phyloP scores from a whole-genome alignment of 352 stramenopile genomes.

The Phytophthora constricta region DNA sequence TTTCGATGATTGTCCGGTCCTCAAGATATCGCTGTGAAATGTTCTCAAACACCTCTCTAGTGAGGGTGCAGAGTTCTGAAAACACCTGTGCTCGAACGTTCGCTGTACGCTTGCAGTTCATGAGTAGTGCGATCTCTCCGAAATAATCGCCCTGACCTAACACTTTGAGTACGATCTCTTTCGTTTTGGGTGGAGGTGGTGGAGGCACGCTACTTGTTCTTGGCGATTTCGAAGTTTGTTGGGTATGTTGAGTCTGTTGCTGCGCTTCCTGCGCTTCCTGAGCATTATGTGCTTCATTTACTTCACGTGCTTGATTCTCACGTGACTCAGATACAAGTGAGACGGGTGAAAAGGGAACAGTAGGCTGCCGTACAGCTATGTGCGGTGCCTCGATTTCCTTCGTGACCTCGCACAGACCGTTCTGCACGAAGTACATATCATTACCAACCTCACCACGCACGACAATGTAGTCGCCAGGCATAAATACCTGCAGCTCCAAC shows the following conservation, averaged over 20 bases:
- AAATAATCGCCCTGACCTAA: conserved; percentile 84
- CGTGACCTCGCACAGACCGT: conserved; percentile 78
- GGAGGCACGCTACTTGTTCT: conserved; percentile 22
- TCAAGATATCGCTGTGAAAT: conserved; percentile 81
- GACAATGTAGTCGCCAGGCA: conserved; percentile 87
- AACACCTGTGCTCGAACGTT: conserved; percentile 79
- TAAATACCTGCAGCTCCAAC: conserved; percentile 83
- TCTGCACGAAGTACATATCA: conserved; percentile 92
- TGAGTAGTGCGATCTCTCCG: conserved; percentile 79
- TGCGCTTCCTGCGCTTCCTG: conserved; percentile 9
- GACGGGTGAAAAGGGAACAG: background rate
- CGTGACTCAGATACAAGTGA: background rate
- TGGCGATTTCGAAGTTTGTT: conserved; percentile 2
- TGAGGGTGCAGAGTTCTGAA: conserved; percentile 79
- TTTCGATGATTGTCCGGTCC: conserved; percentile 81
- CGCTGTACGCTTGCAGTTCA: conserved; percentile 86
- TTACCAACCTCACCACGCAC: conserved; percentile 83
- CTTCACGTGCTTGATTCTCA: background rate
- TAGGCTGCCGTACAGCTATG: background rate
- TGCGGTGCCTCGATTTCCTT: conserved; percentile 56
- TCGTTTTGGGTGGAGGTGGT: conserved; percentile 23
- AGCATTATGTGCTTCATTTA: background rate
- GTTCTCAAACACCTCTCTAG: conserved; percentile 76
- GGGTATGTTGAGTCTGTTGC: too few species aligned
- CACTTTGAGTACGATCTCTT: conserved; percentile 73